Base-by-base conservation (phyloP, 306 rosid genomes). In the Dalbergia cochinchinensis region DNA sequence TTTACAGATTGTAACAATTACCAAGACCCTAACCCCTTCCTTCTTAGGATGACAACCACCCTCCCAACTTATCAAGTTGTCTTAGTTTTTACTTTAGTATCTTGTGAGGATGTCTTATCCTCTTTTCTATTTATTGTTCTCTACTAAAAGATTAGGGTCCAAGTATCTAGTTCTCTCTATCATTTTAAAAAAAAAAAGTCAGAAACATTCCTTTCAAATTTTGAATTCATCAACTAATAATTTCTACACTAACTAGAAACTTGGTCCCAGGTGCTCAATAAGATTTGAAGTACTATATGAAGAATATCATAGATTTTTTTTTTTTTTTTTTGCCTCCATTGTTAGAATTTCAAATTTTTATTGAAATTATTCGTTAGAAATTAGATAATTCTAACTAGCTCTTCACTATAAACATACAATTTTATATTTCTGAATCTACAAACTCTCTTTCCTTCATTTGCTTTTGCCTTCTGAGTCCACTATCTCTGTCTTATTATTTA, bases 291-390 rank as follows among this genome's bases (percentile, higher is more conserved):
- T 13, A 14, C 10, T 0, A 61, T 33, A 42, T 4, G 11, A 44
- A 67, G 48, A 42, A 67, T 39, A 16, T 41, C 35, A 66, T 42
- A 11, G 44, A 66, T 66, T 66, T 0, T 39, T 18, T 65, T 35
- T 50, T 71, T 66, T 66, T 0, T 39, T 18, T 65, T 35, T 50
- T 71, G 5, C 31, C 64, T 44, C 31, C 11, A 1, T 39, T 8
- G 71, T 44, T 65, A 65, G 33, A 55, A 67, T 19, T 39, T 67
- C 45, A 34, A 67, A 20, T 67, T 20, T 10, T 44, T 67, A 11
- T 51, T 51, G 33, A 41, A 41, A 19, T 7, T 33, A 5, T 45
- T 51, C 31, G 15, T 71, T 31, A 33, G 33, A 61, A 11, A 2
- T 61, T 66, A 41, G 70, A 39, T 37, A n/a, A 4, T 66, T 41